Evolutionary conservation across 192 early-diverging fungal species (phyloP).

Genomic region (Allomyces macrogynus): DNA sequence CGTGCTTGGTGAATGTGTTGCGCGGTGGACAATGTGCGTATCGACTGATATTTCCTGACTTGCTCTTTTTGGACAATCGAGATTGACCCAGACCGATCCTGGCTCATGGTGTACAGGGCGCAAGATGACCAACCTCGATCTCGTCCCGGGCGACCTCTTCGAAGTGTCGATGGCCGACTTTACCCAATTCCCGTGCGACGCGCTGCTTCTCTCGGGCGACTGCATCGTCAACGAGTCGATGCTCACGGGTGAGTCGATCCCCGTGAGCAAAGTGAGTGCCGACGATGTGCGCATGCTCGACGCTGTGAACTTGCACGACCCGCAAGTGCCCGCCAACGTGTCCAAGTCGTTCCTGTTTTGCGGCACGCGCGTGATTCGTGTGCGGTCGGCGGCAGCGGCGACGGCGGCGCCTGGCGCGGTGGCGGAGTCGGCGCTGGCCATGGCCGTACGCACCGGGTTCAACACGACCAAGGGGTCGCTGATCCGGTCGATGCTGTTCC

Average conservation of each 20-base stretch:
- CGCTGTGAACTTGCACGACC: conserved; percentile 43
- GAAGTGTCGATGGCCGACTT: conserved; percentile 39
- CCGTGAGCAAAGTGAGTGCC: conserved; percentile 76
- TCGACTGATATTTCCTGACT: no score
- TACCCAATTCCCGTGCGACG: conserved; percentile 69
- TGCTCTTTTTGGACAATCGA: no score
- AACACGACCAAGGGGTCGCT: conserved; percentile 93
- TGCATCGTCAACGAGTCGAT: conserved; percentile 97
- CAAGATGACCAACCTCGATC: conserved; percentile 21
- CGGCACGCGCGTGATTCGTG: conserved; percentile 82
- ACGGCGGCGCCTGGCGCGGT: conserved; percentile 7
- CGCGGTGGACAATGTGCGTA: conserved; percentile 2
- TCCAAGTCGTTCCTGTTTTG: conserved; percentile 73
- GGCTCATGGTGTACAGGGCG: no score
- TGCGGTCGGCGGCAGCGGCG: conserved; percentile 17
- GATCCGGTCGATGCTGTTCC: conserved; percentile 87
- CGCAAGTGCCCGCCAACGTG: conserved; percentile 51
- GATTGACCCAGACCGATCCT: no score
- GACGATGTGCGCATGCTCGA: conserved; percentile 30
- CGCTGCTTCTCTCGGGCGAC: conserved; percentile 73
- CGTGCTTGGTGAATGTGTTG: conserved; percentile 18
- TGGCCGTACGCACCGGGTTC: conserved; percentile 83
- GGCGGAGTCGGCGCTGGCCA: conserved; percentile 31
- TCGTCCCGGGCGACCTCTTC: conserved; percentile 90
- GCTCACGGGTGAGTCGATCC: conserved; percentile 92